Evolutionary conservation across 495 filamentous ascomycete species (phyloP).

Genomic region (Saxophila tyrrhenica): DNA sequence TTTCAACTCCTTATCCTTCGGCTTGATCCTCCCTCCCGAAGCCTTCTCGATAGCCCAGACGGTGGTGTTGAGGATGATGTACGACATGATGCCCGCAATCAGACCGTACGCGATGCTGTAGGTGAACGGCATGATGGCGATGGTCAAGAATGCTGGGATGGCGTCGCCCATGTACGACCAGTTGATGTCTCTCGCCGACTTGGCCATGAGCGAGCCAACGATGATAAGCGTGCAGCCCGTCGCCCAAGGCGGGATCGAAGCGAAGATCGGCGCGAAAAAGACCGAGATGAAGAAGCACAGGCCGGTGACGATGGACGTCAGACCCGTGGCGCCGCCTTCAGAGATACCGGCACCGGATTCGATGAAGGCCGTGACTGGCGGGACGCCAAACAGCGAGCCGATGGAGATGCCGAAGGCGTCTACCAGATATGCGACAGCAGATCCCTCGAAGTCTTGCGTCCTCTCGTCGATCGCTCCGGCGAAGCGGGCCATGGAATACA

Average conservation of each 20-base stretch:
- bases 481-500: constrained; percentile 77
- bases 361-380: constrained; percentile 72
- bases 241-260: constrained; percentile 73
- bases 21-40: constrained; percentile 57
- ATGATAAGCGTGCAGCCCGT: constrained; percentile 73
- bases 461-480: constrained; percentile 59
- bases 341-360: constrained; percentile 77
- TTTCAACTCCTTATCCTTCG: constrained; percentile 58
- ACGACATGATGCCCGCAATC: constrained; percentile 62
- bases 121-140: constrained; percentile 77
- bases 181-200: constrained; percentile 65
- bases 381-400: constrained; percentile 59
- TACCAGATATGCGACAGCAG: constrained; percentile 63
- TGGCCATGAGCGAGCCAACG: constrained; percentile 71
- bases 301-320: constrained; percentile 68
- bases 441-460: constrained; percentile 70
- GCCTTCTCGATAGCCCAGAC: constrained; percentile 53
- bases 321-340: constrained; percentile 67
- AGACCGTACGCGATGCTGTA: constrained; percentile 70
- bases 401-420: constrained; percentile 69
- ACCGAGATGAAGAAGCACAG: constrained; percentile 75
- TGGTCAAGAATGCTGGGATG: constrained; percentile 68
- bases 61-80: constrained; percentile 54
- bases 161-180: constrained; percentile 71
- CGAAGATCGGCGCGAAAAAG: constrained; percentile 80